Evolutionary conservation across 148 eudicot genomes (phyloP).

Genomic region (Dysphania ambrosioides): DNA sequence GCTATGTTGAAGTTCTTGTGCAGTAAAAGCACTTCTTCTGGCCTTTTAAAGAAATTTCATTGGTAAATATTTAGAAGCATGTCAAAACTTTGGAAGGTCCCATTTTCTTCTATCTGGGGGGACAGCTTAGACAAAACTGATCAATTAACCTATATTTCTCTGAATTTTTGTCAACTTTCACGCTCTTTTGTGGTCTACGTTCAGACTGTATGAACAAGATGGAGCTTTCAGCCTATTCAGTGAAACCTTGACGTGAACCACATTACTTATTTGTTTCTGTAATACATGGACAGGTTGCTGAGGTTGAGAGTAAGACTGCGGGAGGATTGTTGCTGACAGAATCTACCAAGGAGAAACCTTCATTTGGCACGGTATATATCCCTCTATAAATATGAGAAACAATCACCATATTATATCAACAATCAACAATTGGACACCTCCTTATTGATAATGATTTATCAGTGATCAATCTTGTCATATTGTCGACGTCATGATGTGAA

Average conservation of each 20-base stretch:
- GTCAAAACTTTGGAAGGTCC: too few relatives aligned
- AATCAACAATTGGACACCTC: background rate
- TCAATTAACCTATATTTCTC: background rate
- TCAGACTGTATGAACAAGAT: background rate
- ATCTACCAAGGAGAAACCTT: constrained; percentile 75
- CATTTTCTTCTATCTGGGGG: background rate
- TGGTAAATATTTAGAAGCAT: too few relatives aligned
- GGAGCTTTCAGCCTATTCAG: background rate
- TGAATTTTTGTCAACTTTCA: too few relatives aligned
- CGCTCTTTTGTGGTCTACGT: background rate
- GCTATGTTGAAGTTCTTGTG: too few relatives aligned
- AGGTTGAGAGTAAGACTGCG: constrained; percentile 67
- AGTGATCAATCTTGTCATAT: background rate
- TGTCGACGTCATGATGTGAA: background rate
- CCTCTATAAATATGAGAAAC: background rate
- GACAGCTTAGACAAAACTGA: background rate
- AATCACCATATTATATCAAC: background rate
- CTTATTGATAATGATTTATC: background rate
- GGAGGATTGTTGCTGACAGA: constrained; percentile 79
- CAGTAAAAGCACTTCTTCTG: too few relatives aligned
- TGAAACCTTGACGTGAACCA: background rate
- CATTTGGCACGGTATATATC: constrained; percentile 69
- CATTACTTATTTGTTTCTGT: background rate
- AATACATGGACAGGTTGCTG: constrained; percentile 53
- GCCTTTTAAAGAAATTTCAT: too few relatives aligned